Evolutionary conservation across 2,329 filamentous ascomycete species (phyloP).

Genomic region (Dothideomycetes sp.): DNA sequence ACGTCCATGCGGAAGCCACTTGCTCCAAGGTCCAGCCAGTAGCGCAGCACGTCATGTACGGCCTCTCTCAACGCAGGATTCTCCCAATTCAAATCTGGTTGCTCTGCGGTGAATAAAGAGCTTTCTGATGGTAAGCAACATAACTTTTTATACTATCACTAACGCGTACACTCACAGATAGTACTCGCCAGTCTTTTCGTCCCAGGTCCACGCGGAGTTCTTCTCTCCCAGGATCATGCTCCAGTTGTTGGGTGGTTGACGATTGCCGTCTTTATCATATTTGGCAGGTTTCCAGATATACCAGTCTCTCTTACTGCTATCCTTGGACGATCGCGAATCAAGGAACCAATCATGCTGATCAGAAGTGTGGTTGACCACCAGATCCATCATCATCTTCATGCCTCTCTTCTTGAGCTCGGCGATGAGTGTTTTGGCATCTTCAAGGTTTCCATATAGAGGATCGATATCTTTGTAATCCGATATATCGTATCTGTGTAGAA

Average conservation of each 20-base stretch:
- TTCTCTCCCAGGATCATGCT: conserved; percentile 26
- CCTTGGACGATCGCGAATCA: conserved; percentile 39
- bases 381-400: conserved; percentile 40
- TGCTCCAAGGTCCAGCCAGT: conserved; percentile 37
- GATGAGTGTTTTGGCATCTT: conserved; percentile 35
- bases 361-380: conserved; percentile 35
- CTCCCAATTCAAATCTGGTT: conserved; percentile 40
- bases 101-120: conserved; percentile 33
- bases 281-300: conserved; percentile 55
- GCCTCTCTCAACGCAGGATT: conserved; percentile 32
- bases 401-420: conserved; percentile 29
- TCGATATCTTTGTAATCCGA: conserved; percentile 35
- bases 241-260: conserved; percentile 49
- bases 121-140: too few species aligned
- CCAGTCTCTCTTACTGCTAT: conserved; percentile 47
- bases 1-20: conserved; percentile 39
- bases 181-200: conserved; percentile 35
- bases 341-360: conserved; percentile 48
- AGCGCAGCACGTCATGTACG: conserved; percentile 35
- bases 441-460: conserved; percentile 34
- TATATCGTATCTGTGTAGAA: neutral
- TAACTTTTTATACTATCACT: too few species aligned
- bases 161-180: too few species aligned
- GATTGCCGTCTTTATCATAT: conserved; percentile 41
- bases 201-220: conserved; percentile 33